phyloP scores from a whole-genome alignment of 805 yeast genomes.

The Kazachstania bromeliacearum region DNA sequence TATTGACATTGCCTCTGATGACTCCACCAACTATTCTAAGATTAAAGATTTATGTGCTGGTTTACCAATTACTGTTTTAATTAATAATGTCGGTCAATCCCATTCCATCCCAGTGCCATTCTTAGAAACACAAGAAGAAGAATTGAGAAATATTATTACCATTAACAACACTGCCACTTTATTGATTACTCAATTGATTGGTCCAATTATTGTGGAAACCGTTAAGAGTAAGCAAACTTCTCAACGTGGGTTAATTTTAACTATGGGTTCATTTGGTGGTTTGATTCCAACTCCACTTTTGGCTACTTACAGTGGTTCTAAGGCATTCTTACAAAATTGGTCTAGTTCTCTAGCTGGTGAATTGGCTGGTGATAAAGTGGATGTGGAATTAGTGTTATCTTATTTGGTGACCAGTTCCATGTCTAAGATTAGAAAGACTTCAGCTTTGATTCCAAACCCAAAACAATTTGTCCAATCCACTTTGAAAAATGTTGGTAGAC shows the following conservation, averaged over 20 bases:
- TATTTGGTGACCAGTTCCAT: slow-evolving; percentile 90
- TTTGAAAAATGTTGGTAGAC: slow-evolving; percentile 62
- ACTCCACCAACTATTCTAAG: slow-evolving; percentile 43
- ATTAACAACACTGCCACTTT: slow-evolving; percentile 81
- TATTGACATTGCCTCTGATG: slow-evolving; percentile 67
- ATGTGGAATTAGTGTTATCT: slow-evolving; percentile 77
- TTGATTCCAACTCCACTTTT: slow-evolving; percentile 83
- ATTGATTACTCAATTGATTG: slow-evolving; percentile 68
- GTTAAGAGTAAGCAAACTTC: slow-evolving; percentile 30
- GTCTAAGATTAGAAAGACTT: slow-evolving; percentile 82
- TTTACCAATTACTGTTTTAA: slow-evolving; percentile 60
- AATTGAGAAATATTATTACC: slow-evolving; percentile 70
- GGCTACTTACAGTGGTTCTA: slow-evolving; percentile 93
- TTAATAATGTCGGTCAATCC: slow-evolving; percentile 92
- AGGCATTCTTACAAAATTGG: slow-evolving; percentile 92
- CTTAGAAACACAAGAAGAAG: slow-evolving; percentile 63
- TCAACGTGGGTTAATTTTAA: slow-evolving; percentile 66
- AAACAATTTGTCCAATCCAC: slow-evolving; percentile 66
- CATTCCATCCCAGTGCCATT: slow-evolving; percentile 95
- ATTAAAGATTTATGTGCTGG: slow-evolving; percentile 39
- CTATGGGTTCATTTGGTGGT: slow-evolving; percentile 97
- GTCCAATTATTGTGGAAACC: slow-evolving; percentile 57
- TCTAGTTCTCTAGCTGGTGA: slow-evolving; percentile 83
- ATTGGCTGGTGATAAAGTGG: slow-evolving; percentile 56
- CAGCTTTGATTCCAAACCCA: slow-evolving; percentile 73